Base-by-base conservation (phyloP, 1,284 basidiomycete species). In the Neonothopanus nambi region DNA sequence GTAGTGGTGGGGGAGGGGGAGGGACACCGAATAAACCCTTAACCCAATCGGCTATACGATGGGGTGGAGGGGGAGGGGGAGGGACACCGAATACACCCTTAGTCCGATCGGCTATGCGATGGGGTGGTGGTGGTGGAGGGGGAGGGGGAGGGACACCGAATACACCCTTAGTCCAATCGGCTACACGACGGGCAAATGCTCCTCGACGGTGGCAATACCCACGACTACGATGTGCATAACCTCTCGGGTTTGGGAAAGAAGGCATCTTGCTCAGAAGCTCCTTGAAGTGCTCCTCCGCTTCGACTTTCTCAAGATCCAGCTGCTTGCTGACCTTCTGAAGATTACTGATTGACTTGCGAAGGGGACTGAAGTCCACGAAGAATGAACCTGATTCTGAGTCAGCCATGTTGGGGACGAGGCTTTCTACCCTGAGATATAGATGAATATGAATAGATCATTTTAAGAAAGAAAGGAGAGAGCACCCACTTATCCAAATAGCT, bases 401-500 rank as follows among this genome's bases (percentile, higher is more conserved):
- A 50, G 18, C 64, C 58, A 6, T 54, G 12, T 37, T 12, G 74
- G 66, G 23, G 81, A 70, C 3, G 17, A 57, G 43, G 7, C 63
- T 61, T 60, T 82, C 75, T 40, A 86, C 78, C 41, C 82, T 87
- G 26, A 20, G 21, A 23, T 30, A 46, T n/a, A n/a, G 41, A 23
- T 42, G 35, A 52, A 13, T 23, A 57, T 33, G 55, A 56, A 5
- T 46, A 24, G 20, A 35, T 11, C 51, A 21, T 40, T 45, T 20
- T 33, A 42, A 46, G 52, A 41, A 5, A 26, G 11, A 11, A 9
- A 18, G 20, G 33, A 43, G 48, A 30, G 8, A 40, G 30, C 11
- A 51, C 79, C 59, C 61, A 85, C 78, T 75, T 74, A 35, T 79
- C 71, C 30, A 85, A 71, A 65, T 91, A 91, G 11, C 71, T 67